Base-by-base conservation (phyloP, 768 basidiomycete species). In the Rhodotorula taiwanensis region DNA sequence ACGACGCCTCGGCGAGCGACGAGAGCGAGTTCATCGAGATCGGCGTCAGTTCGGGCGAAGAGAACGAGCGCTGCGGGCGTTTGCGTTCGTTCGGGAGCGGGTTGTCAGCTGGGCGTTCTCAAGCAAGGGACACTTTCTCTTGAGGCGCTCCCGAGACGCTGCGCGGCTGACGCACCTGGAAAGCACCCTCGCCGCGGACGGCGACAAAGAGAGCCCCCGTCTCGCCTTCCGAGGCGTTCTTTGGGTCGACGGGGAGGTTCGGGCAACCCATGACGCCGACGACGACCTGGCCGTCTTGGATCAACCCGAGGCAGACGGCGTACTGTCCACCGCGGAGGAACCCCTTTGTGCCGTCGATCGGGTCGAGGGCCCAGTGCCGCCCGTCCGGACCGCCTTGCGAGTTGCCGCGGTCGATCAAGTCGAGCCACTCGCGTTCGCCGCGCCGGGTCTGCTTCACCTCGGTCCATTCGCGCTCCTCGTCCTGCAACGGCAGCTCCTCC, bases 291-390 rank as follows among this genome's bases (percentile, higher is more conserved):
- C 86, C 81, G 67, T 92, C 84, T 47, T 88, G 80, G 72, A 94
- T 83, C 58, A 95, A 79, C 0, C 90, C 86, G 15, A 95, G 77
- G 75, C 92, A 94, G 25, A 95, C 88, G 8, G 91, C 91, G 73
- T 90, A 95, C 75, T 95, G 92, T 61, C 86, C 89, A 6, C 89
- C 89, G 7, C 92, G 83, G 27, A 94, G 79, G 79, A 95, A 93
- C 2, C 91, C 92, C 73, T 89, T 90, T 14, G 91, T 95, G 11
- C 92, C 92, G 75, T 94, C 91, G 61, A 95, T 90, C 54, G 88
- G 87, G 74, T 88, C 87, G 54, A 89, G 83, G 2, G 86, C 87
- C 88, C 88, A 90, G 80, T 87, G 85, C 87, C 89, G 81, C 70
- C 91, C 92, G 23, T 76, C 76, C 21, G 77, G 74, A 8, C 89